These are phyloP conservation scores for Aspergillus conjunctus DNA, from an alignment of 495 filamentous ascomycete species.

Conservation along the genomic window DNA sequence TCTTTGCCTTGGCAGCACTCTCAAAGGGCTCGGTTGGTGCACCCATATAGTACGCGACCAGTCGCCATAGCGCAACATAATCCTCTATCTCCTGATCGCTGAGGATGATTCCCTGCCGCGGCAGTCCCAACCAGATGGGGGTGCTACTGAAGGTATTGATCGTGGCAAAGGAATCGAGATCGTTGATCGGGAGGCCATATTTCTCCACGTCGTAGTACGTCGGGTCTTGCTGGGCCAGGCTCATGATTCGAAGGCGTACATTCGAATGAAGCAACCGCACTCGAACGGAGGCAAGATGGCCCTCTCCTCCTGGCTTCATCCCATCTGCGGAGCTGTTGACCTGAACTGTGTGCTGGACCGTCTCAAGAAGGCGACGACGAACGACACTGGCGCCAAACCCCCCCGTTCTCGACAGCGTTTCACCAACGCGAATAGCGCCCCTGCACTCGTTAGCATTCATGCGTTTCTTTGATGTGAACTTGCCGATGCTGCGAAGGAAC, in stretches of 20 bases:
- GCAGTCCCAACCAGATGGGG: constrained; percentile 67
- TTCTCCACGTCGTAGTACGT: constrained; percentile 63
- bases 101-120: constrained; percentile 69
- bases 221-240: constrained; percentile 53
- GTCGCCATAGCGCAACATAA: constrained; percentile 76
- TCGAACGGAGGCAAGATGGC: constrained; percentile 65
- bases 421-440: constrained; percentile 64
- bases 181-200: constrained; percentile 70
- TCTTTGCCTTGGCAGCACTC: constrained; percentile 55
- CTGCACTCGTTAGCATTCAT: constrained; percentile 12
- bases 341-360: constrained; percentile 71
- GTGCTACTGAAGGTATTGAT: constrained; percentile 67
- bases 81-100: constrained; percentile 61
- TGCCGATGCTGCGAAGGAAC: not conserved
- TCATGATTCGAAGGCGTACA: constrained; percentile 66
- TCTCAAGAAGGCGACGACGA: constrained; percentile 70
- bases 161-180: constrained; percentile 72
- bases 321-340: constrained; percentile 63
- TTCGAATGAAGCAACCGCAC: constrained; percentile 74
- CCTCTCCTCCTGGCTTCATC: constrained; percentile 68
- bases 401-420: constrained; percentile 75
- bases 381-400: constrained; percentile 73
- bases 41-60: constrained; percentile 71
- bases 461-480: too few species aligned
- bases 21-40: constrained; percentile 61